Evolutionary conservation across 1,284 basidiomycete species (phyloP).

Genomic region (Papiliotrema flavescens): DNA sequence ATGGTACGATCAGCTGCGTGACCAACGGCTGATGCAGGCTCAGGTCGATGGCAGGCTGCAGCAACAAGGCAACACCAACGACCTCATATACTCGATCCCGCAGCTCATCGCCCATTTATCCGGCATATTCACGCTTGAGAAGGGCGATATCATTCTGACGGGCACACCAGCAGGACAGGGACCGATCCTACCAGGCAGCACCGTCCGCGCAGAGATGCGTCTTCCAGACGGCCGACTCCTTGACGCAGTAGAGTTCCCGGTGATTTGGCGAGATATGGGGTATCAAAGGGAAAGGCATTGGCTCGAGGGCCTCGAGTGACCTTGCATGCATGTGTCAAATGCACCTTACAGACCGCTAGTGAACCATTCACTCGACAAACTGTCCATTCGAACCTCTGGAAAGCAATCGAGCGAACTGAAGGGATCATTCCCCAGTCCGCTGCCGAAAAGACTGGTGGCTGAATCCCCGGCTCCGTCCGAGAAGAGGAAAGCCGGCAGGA

Average conservation of each 20-base stretch:
- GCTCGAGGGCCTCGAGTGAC: background rate
- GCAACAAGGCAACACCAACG: background rate
- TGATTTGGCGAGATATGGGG: background rate
- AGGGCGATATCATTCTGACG: constrained; percentile 1
- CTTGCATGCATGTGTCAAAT: background rate
- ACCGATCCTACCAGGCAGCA: background rate
- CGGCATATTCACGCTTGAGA: background rate
- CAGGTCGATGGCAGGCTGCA: background rate
- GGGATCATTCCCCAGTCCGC: background rate
- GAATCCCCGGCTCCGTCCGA: background rate
- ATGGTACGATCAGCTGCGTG: no score
- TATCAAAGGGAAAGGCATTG: background rate
- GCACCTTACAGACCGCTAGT: background rate
- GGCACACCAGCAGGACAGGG: constrained; percentile 1
- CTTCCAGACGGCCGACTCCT: background rate
- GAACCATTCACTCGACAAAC: background rate
- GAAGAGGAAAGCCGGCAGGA: background rate
- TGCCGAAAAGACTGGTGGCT: background rate
- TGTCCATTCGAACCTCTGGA: background rate
- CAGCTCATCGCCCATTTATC: background rate
- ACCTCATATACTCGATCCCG: constrained; percentile 2
- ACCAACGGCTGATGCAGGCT: no score
- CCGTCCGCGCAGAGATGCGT: background rate
- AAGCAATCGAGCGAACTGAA: background rate
- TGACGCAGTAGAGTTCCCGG: background rate